These are phyloP conservation scores for Diaporthe velutina DNA, from an alignment of 2,329 filamentous ascomycete genomes.

Conservation along the genomic window DNA sequence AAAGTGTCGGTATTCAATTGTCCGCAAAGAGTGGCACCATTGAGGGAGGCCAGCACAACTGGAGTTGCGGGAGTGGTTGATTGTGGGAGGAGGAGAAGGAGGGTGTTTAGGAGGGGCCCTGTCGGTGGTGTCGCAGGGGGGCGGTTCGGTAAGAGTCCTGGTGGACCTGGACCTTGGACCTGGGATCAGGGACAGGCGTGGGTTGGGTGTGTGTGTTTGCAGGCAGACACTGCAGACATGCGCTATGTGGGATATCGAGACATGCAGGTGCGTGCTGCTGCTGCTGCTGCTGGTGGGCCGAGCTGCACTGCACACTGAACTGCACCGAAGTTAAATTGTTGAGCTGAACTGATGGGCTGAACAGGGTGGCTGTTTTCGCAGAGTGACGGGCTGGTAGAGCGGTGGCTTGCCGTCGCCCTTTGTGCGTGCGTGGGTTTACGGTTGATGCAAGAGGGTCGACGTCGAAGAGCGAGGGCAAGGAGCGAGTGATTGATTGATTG, in stretches of 20 bases:
- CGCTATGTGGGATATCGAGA: slow-evolving; percentile 20
- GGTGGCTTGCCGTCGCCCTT: slow-evolving; percentile 18
- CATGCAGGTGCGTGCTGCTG: slow-evolving; percentile 7
- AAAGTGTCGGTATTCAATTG: slow-evolving; percentile 16
- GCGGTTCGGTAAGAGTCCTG: slow-evolving; percentile 28
- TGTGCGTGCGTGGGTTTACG: not conserved
- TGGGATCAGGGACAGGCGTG: slow-evolving; percentile 19
- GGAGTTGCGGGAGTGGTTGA: slow-evolving; percentile 21
- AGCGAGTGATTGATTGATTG: slow-evolving; percentile 24
- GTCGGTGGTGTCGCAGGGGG: slow-evolving; percentile 21
- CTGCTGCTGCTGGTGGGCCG: not conserved
- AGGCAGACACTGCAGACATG: not conserved
- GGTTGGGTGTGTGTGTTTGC: slow-evolving; percentile 11
- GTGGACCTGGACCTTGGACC: slow-evolving; percentile 12
- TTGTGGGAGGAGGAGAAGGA: not conserved
- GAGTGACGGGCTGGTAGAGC: not conserved
- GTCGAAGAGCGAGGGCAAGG: slow-evolving; percentile 22
- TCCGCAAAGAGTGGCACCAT: slow-evolving; percentile 27
- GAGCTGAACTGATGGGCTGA: not conserved
- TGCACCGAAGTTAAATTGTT: not conserved
- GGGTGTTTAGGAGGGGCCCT: slow-evolving; percentile 26
- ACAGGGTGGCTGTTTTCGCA: not conserved
- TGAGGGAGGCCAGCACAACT: slow-evolving; percentile 19
- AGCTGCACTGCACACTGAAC: not conserved
- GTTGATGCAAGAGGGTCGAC: slow-evolving; percentile 12